A percentile compares a stretch with the other conserved stretches of the same genome.
phyloP scores from a whole-genome alignment of 345 rosid species.

The thale cress (Arabidopsis thaliana) region TAIR10.1 NC_003070.9:3945001-3945500 shows the following conservation, averaged over 20 bases:
- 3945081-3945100: conserved; percentile 14
- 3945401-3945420: conserved; percentile 39
- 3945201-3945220: conserved; percentile 43
- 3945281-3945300: conserved; percentile 19
- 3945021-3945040: conserved; percentile 14
- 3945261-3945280: conserved; percentile 3
- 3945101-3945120: conserved; percentile 4
- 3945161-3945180: conserved; percentile 43
- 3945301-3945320: not conserved
- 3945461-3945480: conserved; percentile 28
- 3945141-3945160: conserved; percentile 31
- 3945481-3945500: conserved; percentile 26
- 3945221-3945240: conserved; percentile 45
- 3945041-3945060: conserved; percentile 3
- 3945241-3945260: conserved; percentile 29
- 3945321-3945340: not conserved
- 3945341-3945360: conserved; percentile 10
- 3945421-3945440: conserved; percentile 38
- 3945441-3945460: conserved; percentile 40
- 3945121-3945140: not conserved
- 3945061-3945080: conserved; percentile 44
- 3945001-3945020: conserved; percentile 22
- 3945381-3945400: conserved; percentile 40
- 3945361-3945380: conserved; percentile 37
- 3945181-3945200: conserved; percentile 41